Base-by-base conservation (phyloP, 192 early-diverging fungal genomes). In the Coemansia sp. region DNA sequence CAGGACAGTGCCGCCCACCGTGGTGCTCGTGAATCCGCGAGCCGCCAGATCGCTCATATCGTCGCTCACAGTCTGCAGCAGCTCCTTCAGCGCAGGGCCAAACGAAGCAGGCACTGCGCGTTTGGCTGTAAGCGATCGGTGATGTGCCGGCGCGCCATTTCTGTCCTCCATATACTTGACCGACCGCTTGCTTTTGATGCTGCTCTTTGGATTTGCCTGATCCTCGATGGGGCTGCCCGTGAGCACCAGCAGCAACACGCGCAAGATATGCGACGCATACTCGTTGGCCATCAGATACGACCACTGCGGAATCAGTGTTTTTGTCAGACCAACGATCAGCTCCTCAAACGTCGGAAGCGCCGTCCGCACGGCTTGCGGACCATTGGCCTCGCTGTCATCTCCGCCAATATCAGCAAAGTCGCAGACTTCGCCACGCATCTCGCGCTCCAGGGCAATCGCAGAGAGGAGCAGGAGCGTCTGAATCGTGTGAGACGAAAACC, bases 401-500 rank as follows among this genome's bases (percentile, higher is more conserved):
- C 38, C 39, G 65, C 66, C 58, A 8, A 32, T 65, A 60, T 29
- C 45, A 22, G 46, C 68, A 19, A 74, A 59, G 64, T 45, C 60
- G 57, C 62, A 32, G 22, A 61, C 24, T 41, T 87, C 70, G 47
- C 79, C 83, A 27, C 81, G 71, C 29, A 89, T 78, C 67, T 96
- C 94, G 35, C 89, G 84, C 59, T 94, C 93, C 9, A 94, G 85
- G 49, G 91, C 76, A 60, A 88, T 87, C 1, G 91, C 90, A 20
- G 86, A 87, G 5, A 94, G 68, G 9, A 86, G 84, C 46, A 95
- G 71, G 17, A 96, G 68, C 15, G 94, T 93, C 84, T 96, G 94
- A 53, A 88, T 87, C 0, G 94, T 93, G 64, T 96, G 94, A 1
- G 93, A 95, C 3, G 92, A 93, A 67, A 92, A 95, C 54, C 89